phyloP scores from a whole-genome alignment of 2,329 filamentous ascomycete species.

The Cercospora berteroae region DNA sequence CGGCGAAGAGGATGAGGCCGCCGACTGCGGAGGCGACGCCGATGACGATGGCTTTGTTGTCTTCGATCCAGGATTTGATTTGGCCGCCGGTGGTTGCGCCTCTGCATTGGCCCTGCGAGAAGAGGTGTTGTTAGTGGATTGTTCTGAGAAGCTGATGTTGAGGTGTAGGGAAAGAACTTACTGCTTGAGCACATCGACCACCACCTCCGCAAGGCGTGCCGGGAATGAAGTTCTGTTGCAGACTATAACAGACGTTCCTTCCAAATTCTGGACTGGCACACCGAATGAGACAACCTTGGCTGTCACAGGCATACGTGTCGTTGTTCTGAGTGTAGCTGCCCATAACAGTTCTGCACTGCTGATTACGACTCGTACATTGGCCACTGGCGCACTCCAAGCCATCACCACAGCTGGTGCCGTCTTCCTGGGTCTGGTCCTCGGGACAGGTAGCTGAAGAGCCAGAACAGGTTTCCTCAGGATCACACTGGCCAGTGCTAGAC shows the following conservation, averaged over 20 bases:
- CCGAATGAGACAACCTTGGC: slow-evolving; percentile 68
- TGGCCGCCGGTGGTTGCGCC: slow-evolving; percentile 68
- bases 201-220: slow-evolving; percentile 81
- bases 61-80: slow-evolving; percentile 70
- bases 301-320: slow-evolving; percentile 76
- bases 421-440: slow-evolving; percentile 62
- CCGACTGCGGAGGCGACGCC: slow-evolving; percentile 72
- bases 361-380: slow-evolving; percentile 88
- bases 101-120: slow-evolving; percentile 64
- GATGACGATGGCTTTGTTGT: slow-evolving; percentile 79
- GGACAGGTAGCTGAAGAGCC: slow-evolving; percentile 74
- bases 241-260: slow-evolving; percentile 64
- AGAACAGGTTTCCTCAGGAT: slow-evolving; percentile 79
- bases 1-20: slow-evolving; percentile 65
- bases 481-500: slow-evolving; percentile 73
- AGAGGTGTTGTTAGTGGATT: slow-evolving; percentile 17
- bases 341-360: slow-evolving; percentile 84
- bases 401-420: slow-evolving; percentile 70
- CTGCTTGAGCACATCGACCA: slow-evolving; percentile 68
- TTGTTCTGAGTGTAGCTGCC: slow-evolving; percentile 70
- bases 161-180: slow-evolving; percentile 40
- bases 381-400: slow-evolving; percentile 80
- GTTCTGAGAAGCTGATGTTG: background rate
- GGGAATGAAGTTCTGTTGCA: slow-evolving; percentile 91
- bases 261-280: slow-evolving; percentile 72